Evolutionary conservation across 169 alveolate genomes (phyloP).

Genomic region (Hammondia hammondi): DNA sequence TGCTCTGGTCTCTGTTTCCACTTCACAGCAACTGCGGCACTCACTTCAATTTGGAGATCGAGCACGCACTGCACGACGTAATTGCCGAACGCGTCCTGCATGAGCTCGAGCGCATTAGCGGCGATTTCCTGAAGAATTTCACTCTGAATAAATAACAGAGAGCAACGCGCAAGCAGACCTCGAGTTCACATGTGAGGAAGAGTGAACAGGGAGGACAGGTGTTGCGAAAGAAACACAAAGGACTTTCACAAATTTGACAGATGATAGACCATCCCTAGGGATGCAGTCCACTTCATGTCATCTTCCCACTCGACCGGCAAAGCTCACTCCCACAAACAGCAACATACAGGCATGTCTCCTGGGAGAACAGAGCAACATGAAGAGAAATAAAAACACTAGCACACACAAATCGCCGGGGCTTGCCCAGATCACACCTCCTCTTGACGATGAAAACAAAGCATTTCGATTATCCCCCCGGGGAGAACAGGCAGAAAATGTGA

Average conservation of each 20-base stretch:
- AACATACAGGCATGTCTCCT: too few species aligned
- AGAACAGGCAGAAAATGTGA: not conserved
- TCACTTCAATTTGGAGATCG: not conserved
- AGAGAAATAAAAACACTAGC: too few species aligned
- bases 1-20: constrained; percentile 78
- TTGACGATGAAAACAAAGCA: not conserved
- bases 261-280: too few species aligned
- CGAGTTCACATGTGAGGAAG: not conserved
- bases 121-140: constrained; percentile 81
- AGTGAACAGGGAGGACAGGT: too few species aligned
- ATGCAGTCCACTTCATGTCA: too few species aligned
- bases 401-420: too few species aligned
- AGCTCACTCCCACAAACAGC: too few species aligned
- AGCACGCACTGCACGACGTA: constrained; percentile 93
- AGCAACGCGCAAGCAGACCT: not conserved
- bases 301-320: too few species aligned
- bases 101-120: constrained; percentile 83
- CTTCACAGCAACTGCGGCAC: not conserved
- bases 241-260: too few species aligned
- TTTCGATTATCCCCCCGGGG: not conserved
- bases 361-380: too few species aligned
- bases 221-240: too few species aligned
- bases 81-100: constrained; percentile 94
- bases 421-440: too few species aligned
- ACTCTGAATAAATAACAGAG: not conserved